Evolutionary conservation across 2,329 filamentous ascomycete species (phyloP), one percentile per base, ranked within the genome.

Genomic region (Fusarium armeniacum): DNA sequence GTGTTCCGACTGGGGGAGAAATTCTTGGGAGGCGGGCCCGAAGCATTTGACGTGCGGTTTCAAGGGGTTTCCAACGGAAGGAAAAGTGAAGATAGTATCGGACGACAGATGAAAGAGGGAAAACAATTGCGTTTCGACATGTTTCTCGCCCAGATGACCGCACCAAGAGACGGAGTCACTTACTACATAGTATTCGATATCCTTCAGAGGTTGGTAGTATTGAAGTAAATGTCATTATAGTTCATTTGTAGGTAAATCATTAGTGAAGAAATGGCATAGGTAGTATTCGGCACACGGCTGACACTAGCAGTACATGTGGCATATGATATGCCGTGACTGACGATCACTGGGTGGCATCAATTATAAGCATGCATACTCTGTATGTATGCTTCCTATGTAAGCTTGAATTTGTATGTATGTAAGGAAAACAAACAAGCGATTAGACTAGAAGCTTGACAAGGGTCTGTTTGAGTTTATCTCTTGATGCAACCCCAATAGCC

Each of bases 1-100:
- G 18, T 57, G 28, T 50, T 70, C 67, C 62, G 51, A 68, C 63
- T 70, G 67, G 67, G 58, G 67, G 67, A 57, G 38, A 64, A 56
- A 61, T 65, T 60, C 30, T 41, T 30, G 24, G 33, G 20, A 38
- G 49, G 51, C 13, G 51, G 40, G 9, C 44, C 56, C 35, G 41
- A 30, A 11, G 44, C 16, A 52, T 40, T 51, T 46, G 59, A 38
- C 40, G 13, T 52, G 36, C 45, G 15, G 66, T 62, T 62, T 70
- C 52, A 67, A 63, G 66, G 58, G 54, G 66, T 49, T 32, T 49
- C 8, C 40, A 40, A 40, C 28, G 26, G 7, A 36, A 40, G 20
- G 13, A 15, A 51, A 28, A 49, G 26, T 20, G 18, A 33, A 24
- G 24, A 58, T 47, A 45, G 28, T 36, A 30, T 63, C 52, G 61